phyloP scores from a whole-genome alignment of 2,329 filamentous ascomycete species.

The Neonectria neomacrospora region DNA sequence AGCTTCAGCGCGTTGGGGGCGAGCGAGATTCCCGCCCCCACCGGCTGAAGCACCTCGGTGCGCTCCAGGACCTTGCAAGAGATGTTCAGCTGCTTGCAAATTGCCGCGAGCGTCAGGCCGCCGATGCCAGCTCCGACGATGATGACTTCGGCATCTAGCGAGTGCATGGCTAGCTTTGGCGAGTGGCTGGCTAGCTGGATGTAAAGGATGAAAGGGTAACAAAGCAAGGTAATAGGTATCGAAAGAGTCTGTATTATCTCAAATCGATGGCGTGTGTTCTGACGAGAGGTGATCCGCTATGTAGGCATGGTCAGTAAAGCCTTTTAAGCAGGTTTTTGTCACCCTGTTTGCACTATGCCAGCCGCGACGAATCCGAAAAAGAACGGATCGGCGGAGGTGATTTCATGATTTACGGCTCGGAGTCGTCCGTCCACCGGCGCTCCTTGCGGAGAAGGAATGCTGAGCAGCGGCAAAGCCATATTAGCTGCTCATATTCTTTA shows the following conservation, averaged over 20 bases:
- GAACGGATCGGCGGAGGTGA: conserved; percentile 12
- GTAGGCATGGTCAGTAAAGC: not conserved
- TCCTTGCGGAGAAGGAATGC: conserved; percentile 21
- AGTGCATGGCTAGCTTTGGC: conserved; percentile 12
- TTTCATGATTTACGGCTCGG: conserved; percentile 1
- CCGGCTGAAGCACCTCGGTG: conserved; percentile 9
- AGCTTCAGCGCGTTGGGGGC: conserved; percentile 24
- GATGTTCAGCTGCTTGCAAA: conserved; percentile 23
- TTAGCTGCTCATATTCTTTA: not conserved
- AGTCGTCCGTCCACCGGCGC: conserved; percentile 3
- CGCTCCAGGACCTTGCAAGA: conserved; percentile 25
- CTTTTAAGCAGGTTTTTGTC: not conserved
- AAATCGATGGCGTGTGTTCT: conserved; percentile 1
- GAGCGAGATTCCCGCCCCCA: conserved; percentile 25
- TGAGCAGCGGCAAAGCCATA: conserved; percentile 12
- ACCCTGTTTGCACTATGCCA: not conserved
- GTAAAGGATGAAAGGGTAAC: not conserved
- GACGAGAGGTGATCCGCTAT: not conserved
- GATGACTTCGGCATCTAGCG: conserved; percentile 22
- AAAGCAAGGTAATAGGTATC: not conserved
- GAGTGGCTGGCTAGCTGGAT: not conserved
- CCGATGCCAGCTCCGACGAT: conserved; percentile 24
- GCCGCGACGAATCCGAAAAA: conserved; percentile 10
- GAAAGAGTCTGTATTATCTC: not conserved
- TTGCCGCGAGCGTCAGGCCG: conserved; percentile 23